phyloP scores from a whole-genome alignment of 805 yeast species.

The Ogataea degrootiae region DNA sequence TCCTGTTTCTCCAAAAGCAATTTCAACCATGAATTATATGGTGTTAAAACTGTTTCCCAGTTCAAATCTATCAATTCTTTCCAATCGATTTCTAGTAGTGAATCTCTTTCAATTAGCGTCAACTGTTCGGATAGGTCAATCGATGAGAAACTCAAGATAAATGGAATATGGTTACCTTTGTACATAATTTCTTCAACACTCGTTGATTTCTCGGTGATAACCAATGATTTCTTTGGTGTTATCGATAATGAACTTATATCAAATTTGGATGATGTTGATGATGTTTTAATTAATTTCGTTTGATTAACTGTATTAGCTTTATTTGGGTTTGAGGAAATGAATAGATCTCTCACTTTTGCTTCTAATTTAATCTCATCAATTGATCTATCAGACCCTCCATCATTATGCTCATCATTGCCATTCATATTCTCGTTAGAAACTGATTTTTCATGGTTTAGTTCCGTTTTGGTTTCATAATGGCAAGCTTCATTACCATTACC shows the following conservation, averaged over 20 bases:
- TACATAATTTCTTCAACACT: constrained; percentile 39
- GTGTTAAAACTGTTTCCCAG: constrained; percentile 63
- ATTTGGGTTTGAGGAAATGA: constrained; percentile 22
- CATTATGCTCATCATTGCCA: not conserved
- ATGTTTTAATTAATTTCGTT: constrained; percentile 1
- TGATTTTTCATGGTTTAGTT: constrained; percentile 25
- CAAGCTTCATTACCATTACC: constrained; percentile 39
- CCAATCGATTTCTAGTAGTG: constrained; percentile 86
- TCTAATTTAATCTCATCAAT: constrained; percentile 29
- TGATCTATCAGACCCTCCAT: constrained; percentile 8
- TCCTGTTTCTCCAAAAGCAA: constrained; percentile 49
- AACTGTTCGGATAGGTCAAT: constrained; percentile 69
- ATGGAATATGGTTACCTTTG: constrained; percentile 66
- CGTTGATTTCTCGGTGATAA: constrained; percentile 6
- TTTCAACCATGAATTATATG: constrained; percentile 81
- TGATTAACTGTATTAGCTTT: constrained; percentile 3
- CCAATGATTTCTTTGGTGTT: constrained; percentile 23
- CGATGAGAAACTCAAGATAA: constrained; percentile 70
- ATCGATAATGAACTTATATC: constrained; percentile 24
- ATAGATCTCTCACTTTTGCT: constrained; percentile 30
- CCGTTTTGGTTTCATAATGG: constrained; percentile 10
- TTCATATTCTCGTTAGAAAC: not conserved
- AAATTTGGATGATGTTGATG: constrained; percentile 18
- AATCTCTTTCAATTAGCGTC: constrained; percentile 82
- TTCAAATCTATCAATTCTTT: constrained; percentile 73